Evolutionary conservation across 2,329 filamentous ascomycete species (phyloP), one percentile per base, ranked within the genome.

Genomic region (Colletotrichum tofieldiae): DNA sequence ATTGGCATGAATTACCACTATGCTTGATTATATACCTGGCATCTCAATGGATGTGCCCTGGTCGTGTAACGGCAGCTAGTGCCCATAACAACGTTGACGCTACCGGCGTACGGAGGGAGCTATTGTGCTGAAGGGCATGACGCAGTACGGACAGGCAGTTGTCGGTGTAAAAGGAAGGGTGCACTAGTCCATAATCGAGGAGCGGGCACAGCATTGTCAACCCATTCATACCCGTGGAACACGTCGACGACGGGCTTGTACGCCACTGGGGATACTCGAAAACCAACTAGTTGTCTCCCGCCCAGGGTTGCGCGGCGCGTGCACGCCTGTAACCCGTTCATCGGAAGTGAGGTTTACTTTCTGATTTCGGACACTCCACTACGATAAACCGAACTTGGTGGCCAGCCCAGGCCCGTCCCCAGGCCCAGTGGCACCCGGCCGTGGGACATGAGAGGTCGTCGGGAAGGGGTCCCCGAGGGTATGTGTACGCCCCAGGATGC

Each of bases 1-100:
- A 67, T 71, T 32, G 14, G 43, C 54, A 23, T 65, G 60, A 64
- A 29, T 14, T 51, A 41, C 29, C 51, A 20, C 41, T 20, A 68
- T 39, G 11, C 32, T 49, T 54, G 16, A 54, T 45, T 18, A 41
- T 35, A 35, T 23, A 47, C 5, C 41, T n/a, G 41, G 7, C 9
- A 58, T 9, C n/a, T n/a, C 14, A 23, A 23, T 18, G n/a, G 4
- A 58, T 26, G 35, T 58, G 35, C 26, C 14, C 4, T 35, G 23
- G 14, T 26, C 7, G 20, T 29, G 49, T 18, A 16, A 29, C 4
- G 49, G 18, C 49, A 12, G 16, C 49, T 26, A 32, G 7, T 23
- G 49, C 49, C 49, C 5, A 51, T 9, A 23, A 8, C 26, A 52
- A 32, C 20, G 3, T 29, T 35, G 16, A 35, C 9, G 51, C 20